phyloP scores from a whole-genome alignment of 148 eudicot species.

The Rhododendron henanense region DNA sequence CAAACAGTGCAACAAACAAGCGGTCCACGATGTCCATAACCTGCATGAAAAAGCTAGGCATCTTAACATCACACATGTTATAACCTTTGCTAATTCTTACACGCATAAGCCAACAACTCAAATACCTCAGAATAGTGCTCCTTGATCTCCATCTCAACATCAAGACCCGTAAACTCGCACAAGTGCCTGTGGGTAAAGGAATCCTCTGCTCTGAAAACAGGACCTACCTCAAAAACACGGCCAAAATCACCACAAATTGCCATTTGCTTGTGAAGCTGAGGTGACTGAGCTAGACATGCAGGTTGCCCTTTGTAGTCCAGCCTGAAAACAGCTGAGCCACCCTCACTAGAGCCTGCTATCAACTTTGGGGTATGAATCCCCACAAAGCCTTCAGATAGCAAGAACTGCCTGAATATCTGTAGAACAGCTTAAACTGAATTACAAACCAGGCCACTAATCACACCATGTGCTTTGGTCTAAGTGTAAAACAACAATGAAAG shows the following conservation, averaged over 20 bases:
- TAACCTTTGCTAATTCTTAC: neutral
- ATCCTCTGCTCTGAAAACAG: constrained; percentile 93
- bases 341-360: constrained; percentile 93
- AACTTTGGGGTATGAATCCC: constrained; percentile 85
- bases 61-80: neutral
- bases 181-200: constrained; percentile 89
- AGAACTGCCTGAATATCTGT: constrained; percentile 62
- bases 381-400: constrained; percentile 56
- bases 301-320: constrained; percentile 86
- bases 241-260: constrained; percentile 81
- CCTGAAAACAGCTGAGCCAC: constrained; percentile 86
- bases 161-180: constrained; percentile 95
- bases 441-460: neutral
- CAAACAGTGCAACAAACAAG: constrained; percentile 77
- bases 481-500: neutral
- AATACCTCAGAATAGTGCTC: constrained; percentile 88
- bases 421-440: constrained; percentile 10
- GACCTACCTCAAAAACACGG: constrained; percentile 87
- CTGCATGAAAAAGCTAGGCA: constrained; percentile 33
- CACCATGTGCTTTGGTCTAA: neutral
- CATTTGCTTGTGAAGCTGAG: constrained; percentile 97
- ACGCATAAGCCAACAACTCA: constrained; percentile 1
- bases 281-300: constrained; percentile 96
- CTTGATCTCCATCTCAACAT: constrained; percentile 93
- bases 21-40: constrained; percentile 88